These are phyloP conservation scores for Phytophthora pinifolia DNA, from an alignment of 352 stramenopile genomes.

Conservation along the genomic window DNA sequence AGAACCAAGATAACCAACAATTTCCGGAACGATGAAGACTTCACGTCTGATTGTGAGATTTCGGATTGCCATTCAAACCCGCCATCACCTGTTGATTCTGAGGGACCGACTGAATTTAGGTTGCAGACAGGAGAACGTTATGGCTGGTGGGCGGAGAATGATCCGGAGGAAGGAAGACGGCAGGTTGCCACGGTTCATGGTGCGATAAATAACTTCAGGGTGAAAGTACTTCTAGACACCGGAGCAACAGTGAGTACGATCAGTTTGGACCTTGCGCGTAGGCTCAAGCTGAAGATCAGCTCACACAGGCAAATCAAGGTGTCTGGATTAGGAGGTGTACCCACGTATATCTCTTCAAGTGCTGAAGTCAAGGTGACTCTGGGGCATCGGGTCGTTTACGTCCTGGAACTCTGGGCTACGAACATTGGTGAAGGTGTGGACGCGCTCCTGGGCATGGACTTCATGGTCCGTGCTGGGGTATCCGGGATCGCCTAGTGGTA, in stretches of 20 bases:
- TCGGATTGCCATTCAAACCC: neutral
- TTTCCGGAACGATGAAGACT: no score
- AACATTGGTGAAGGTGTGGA: conserved; percentile 30
- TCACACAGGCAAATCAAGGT: neutral
- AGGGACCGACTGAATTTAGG: conserved; percentile 3
- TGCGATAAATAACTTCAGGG: conserved; percentile 7
- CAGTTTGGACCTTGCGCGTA: conserved; percentile 20
- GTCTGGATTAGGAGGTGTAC: conserved; percentile 7
- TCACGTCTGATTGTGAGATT: no score
- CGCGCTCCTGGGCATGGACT: conserved; percentile 28
- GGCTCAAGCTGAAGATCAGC: conserved; percentile 9
- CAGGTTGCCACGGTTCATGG: conserved; percentile 1
- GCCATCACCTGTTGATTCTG: neutral
- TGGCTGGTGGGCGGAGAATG: conserved; percentile 7
- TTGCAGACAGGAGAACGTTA: conserved; percentile 4
- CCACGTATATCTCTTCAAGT: conserved; percentile 10
- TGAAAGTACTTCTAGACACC: neutral
- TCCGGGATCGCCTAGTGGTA: neutral
- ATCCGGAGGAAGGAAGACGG: neutral
- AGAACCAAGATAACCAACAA: no score
- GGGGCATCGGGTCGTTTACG: conserved; percentile 12
- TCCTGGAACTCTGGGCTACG: conserved; percentile 12
- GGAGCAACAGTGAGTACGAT: conserved; percentile 21
- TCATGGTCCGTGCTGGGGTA: conserved; percentile 25
- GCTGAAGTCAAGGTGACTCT: conserved; percentile 24